Conservation (phyloP, 2,329 filamentous ascomycete species). For the Stenocarpella maydis region DNA sequence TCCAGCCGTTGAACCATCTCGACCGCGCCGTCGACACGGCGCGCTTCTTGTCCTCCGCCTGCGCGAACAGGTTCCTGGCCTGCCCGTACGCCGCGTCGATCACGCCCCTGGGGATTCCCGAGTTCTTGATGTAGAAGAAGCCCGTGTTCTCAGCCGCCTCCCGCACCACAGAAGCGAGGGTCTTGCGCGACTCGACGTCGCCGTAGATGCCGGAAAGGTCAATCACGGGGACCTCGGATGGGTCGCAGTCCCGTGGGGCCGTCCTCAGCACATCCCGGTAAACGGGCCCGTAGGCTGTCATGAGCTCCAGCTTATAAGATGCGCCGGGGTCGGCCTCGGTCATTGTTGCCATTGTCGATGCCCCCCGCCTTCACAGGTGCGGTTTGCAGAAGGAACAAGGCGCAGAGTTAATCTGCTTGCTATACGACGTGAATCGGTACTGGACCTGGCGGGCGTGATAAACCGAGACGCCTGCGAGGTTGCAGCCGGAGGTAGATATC, state of each 20-base stretch:
- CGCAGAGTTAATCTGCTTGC: too few relatives aligned
- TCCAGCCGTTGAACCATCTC: constrained; percentile 49
- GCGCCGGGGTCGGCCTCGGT: constrained; percentile 36
- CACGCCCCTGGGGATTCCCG: constrained; percentile 47
- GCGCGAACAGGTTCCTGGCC: constrained; percentile 43
- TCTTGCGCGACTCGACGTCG: constrained; percentile 45
- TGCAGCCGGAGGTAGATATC: constrained; percentile 2
- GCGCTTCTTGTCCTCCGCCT: constrained; percentile 43
- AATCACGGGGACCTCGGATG: constrained; percentile 56
- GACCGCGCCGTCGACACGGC: constrained; percentile 40
- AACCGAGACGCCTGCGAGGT: neutral
- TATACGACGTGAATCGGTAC: neutral
- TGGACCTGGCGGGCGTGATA: neutral
- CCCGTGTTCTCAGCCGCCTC: constrained; percentile 52
- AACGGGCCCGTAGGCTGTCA: constrained; percentile 53
- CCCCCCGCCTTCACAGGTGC: too few relatives aligned
- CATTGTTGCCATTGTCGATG: constrained; percentile 30
- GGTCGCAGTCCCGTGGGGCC: constrained; percentile 49
- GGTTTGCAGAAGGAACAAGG: too few relatives aligned
- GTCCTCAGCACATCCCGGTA: constrained; percentile 52
- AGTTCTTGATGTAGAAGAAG: constrained; percentile 58
- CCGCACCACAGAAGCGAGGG: constrained; percentile 49
- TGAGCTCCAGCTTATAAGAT: constrained; percentile 52
- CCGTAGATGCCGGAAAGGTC: constrained; percentile 50
- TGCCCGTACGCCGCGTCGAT: constrained; percentile 40